Percentiles rank a stretch among this genome's conserved stretches.
Evolutionary conservation across 306 rosid species (phyloP).

Genomic region (Medicago ruthenica): DNA sequence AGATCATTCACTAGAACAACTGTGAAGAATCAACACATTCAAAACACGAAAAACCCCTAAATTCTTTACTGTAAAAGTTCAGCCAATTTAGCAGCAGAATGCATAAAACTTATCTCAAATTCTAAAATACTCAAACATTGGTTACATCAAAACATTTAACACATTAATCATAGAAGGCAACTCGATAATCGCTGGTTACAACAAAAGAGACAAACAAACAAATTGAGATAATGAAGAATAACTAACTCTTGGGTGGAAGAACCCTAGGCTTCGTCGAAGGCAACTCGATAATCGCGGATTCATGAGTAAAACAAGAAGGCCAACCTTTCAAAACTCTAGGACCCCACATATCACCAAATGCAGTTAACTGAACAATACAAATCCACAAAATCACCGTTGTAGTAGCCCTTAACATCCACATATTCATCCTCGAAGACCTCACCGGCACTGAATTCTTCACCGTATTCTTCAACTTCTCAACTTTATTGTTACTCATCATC

Average conservation of each 20-base stretch:
- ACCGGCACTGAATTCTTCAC: conserved; percentile 51
- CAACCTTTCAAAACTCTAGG: conserved; percentile 94
- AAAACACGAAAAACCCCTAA: neutral
- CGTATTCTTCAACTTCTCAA: conserved; percentile 61
- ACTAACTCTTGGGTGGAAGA: conserved; percentile 86
- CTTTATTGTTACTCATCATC: conserved; percentile 59
- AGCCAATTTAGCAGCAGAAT: neutral
- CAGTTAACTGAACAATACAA: conserved; percentile 85
- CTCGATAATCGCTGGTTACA: too few species aligned
- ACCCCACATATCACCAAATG: conserved; percentile 89
- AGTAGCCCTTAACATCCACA: conserved; percentile 89
- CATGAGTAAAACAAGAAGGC: conserved; percentile 89
- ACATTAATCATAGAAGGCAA: neutral
- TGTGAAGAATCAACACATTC: neutral
- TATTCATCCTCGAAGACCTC: conserved; percentile 79
- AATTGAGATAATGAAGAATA: conserved; percentile 9
- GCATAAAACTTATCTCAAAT: neutral
- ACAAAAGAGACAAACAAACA: neutral
- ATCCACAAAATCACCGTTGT: conserved; percentile 88
- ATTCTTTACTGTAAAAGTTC: neutral
- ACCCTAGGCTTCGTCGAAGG: conserved; percentile 52
- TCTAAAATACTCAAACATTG: neutral
- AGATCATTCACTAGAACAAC: neutral
- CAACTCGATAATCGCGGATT: conserved; percentile 53
- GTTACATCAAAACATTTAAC: conserved; percentile 1